Evolutionary conservation across 441 rosid species (phyloP).

Genomic region (Kokia cookei): DNA sequence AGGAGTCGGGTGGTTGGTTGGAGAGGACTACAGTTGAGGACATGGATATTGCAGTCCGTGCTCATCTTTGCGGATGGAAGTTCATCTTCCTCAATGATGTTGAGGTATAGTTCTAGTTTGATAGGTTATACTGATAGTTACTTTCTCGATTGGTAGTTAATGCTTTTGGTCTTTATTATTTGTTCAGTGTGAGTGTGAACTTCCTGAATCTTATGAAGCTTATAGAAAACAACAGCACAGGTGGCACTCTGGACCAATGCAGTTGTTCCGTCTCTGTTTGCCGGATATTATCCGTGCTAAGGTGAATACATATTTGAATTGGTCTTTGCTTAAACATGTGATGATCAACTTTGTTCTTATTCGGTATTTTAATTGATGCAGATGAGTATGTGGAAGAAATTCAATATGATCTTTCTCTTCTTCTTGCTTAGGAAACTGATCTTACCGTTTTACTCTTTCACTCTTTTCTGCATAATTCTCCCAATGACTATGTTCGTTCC

Average conservation of each 20-base stretch:
- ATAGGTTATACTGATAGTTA: background rate
- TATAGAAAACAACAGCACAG: constrained; percentile 91
- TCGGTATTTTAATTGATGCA: constrained; percentile 26
- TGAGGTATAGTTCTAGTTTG: constrained; percentile 40
- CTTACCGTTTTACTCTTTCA: constrained; percentile 90
- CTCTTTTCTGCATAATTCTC: constrained; percentile 87
- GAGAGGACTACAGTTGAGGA: constrained; percentile 98
- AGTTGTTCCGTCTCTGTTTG: constrained; percentile 82
- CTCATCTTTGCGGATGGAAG: constrained; percentile 89
- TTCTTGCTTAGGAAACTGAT: constrained; percentile 81
- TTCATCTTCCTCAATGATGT: constrained; percentile 85
- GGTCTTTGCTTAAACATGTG: background rate
- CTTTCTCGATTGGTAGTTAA: background rate
- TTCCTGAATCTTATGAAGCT: constrained; percentile 95
- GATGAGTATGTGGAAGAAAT: constrained; percentile 77
- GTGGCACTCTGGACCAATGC: constrained; percentile 99
- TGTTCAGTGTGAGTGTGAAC: constrained; percentile 84
- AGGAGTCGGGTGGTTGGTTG: constrained; percentile 93
- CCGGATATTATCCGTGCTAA: constrained; percentile 61
- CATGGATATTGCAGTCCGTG: constrained; percentile 98
- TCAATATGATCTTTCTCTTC: constrained; percentile 87
- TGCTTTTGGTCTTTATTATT: background rate
- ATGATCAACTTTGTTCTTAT: constrained; percentile 1
- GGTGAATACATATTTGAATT: constrained; percentile 26
- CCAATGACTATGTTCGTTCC: constrained; percentile 98